phyloP scores from a whole-genome alignment of 2,329 filamentous ascomycete genomes.

The Dactylellina leptospora region DNA sequence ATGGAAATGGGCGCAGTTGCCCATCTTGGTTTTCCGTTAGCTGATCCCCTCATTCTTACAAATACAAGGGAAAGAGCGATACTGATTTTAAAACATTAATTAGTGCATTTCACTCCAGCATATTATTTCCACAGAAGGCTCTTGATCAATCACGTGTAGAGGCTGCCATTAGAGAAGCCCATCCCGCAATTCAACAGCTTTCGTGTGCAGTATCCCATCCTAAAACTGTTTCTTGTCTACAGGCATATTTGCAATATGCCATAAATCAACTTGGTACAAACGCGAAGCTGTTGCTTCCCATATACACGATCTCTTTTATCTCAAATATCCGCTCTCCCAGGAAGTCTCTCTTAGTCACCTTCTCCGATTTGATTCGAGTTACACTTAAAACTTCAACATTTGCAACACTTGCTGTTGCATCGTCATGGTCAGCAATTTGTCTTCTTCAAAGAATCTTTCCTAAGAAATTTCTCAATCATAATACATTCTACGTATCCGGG shows the following conservation, averaged over 20 bases:
- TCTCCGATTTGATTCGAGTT: constrained; percentile 8
- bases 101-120: constrained; percentile 27
- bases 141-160: neutral
- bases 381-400: constrained; percentile 28
- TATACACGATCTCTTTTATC: constrained; percentile 23
- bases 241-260: constrained; percentile 18
- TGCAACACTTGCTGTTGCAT: constrained; percentile 20
- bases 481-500: constrained; percentile 28
- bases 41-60: neutral
- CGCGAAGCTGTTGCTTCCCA: neutral
- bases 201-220: constrained; percentile 49
- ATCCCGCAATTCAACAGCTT: constrained; percentile 37
- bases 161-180: constrained; percentile 16
- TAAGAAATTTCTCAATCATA: constrained; percentile 7
- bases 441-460: constrained; percentile 28
- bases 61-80: neutral
- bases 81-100: neutral
- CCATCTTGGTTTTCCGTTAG: constrained; percentile 38
- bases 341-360: neutral
- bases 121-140: constrained; percentile 23
- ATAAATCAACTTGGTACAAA: constrained; percentile 22
- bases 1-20: constrained; percentile 24
- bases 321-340: constrained; percentile 13
- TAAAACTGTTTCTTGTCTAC: constrained; percentile 28
- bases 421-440: constrained; percentile 44